A percentile compares a stretch with the other conserved stretches of the same genome.
Conservation (phyloP, 1,139 yeast species). For the Pichia sp. region DNA sequence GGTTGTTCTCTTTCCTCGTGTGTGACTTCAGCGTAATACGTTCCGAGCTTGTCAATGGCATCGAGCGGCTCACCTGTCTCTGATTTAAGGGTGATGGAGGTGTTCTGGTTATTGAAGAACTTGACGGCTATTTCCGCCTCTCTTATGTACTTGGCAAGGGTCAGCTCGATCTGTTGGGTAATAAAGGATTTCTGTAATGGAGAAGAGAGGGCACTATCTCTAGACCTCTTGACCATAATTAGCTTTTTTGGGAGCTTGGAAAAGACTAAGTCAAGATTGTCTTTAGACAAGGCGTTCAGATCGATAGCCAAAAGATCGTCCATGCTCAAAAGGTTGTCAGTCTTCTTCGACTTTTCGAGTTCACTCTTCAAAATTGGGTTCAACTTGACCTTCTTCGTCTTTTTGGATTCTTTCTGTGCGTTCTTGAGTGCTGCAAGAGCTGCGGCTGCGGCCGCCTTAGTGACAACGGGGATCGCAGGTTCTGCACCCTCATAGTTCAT, state of each 20-base stretch:
- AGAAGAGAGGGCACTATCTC: constrained; percentile 17
- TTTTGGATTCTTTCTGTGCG: constrained; percentile 10
- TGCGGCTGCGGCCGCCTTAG: constrained; percentile 23
- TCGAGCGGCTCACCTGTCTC: constrained; percentile 15
- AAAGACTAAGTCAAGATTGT: constrained; percentile 20
- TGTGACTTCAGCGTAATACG: constrained; percentile 20
- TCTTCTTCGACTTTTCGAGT: constrained; percentile 6
- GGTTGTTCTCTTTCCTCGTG: constrained; percentile 20
- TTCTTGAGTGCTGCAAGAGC: constrained; percentile 20
- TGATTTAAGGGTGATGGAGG: constrained; percentile 13
- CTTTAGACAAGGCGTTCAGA: constrained; percentile 20
- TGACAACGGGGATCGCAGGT: constrained; percentile 61
- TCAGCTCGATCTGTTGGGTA: constrained; percentile 15
- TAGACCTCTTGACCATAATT: constrained; percentile 24
- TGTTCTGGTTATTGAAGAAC: constrained; percentile 16
- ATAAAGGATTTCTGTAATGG: constrained; percentile 16
- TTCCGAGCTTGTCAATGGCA: constrained; percentile 22
- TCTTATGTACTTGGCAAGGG: constrained; percentile 19
- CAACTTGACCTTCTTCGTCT: constrained; percentile 13
- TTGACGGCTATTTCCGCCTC: constrained; percentile 18
- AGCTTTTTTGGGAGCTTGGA: constrained; percentile 27
- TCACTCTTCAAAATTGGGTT: constrained; percentile 17
- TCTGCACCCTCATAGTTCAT: constrained; percentile 38
- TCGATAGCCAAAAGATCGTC: constrained; percentile 29
- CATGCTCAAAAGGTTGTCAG: constrained; percentile 20